These are phyloP conservation scores for Tetrahymena borealis DNA, from an alignment of 73 alveolate genomes.

Conservation along the genomic window DNA sequence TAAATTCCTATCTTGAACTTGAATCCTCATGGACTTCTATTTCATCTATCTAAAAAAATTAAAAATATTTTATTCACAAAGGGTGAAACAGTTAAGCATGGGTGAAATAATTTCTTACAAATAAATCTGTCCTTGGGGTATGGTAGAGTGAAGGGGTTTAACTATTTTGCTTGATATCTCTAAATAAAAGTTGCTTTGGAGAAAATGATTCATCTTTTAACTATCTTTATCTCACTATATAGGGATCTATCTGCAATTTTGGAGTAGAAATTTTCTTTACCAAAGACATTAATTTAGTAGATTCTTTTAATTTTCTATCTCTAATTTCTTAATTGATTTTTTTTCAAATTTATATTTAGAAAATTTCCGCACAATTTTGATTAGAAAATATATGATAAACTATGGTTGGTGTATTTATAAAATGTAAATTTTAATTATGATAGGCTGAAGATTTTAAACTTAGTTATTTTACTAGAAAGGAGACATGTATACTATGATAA, in stretches of 20 bases:
- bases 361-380: neutral
- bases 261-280: neutral
- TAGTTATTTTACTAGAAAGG: too few relatives aligned
- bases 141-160: neutral
- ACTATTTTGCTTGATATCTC: neutral
- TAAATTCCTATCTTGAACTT: neutral
- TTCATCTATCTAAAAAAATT: neutral
- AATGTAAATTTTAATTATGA: too few relatives aligned
- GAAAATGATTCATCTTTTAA: neutral
- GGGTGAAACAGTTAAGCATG: too few relatives aligned
- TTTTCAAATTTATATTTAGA: neutral
- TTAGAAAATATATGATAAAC: neutral
- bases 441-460: too few relatives aligned
- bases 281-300: neutral
- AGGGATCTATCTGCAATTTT: neutral
- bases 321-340: neutral
- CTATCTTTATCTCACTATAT: neutral
- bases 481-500: too few relatives aligned
- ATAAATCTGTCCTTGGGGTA: neutral
- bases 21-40: neutral
- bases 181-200: neutral
- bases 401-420: neutral
- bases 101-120: neutral
- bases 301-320: neutral
- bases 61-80: too few relatives aligned